Conservation (phyloP, 2,329 filamentous ascomycete genomes). For the Colletotrichum filicis region DNA sequence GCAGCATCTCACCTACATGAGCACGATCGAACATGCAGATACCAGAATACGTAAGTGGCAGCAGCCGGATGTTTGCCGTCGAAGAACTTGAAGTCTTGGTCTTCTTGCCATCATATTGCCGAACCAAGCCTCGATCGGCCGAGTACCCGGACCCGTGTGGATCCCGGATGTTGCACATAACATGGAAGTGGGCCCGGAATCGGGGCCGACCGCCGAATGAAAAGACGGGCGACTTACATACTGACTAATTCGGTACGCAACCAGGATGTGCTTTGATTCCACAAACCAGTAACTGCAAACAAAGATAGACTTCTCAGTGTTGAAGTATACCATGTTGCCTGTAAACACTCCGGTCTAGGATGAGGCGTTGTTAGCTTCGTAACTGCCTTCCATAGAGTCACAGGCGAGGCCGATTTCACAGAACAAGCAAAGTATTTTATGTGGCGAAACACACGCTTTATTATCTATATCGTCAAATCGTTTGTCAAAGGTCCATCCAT, state of each 20-base stretch:
- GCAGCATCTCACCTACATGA: not conserved
- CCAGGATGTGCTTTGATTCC: too few species aligned
- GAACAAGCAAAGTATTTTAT: not conserved
- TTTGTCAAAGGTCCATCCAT: conserved; percentile 30
- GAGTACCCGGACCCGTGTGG: not conserved
- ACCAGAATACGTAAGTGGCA: not conserved
- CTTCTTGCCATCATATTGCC: not conserved
- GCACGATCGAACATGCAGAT: not conserved
- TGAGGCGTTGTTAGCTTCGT: too few species aligned
- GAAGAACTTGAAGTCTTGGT: not conserved
- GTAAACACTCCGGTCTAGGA: too few species aligned
- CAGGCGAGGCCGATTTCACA: not conserved
- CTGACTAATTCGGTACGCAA: too few species aligned
- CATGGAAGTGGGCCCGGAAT: not conserved
- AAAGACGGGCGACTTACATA: not conserved
- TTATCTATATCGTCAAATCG: conserved; percentile 35
- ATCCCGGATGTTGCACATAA: too few species aligned
- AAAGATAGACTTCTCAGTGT: too few species aligned
- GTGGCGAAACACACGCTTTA: conserved; percentile 30
- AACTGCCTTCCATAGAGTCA: too few species aligned
- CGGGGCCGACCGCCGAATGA: too few species aligned
- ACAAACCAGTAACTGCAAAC: too few species aligned
- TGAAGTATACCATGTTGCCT: too few species aligned
- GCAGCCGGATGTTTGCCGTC: not conserved
- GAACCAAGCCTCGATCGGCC: not conserved